phyloP scores from a whole-genome alignment of 2,329 filamentous ascomycete genomes.

The Xenoacremonium recifei region DNA sequence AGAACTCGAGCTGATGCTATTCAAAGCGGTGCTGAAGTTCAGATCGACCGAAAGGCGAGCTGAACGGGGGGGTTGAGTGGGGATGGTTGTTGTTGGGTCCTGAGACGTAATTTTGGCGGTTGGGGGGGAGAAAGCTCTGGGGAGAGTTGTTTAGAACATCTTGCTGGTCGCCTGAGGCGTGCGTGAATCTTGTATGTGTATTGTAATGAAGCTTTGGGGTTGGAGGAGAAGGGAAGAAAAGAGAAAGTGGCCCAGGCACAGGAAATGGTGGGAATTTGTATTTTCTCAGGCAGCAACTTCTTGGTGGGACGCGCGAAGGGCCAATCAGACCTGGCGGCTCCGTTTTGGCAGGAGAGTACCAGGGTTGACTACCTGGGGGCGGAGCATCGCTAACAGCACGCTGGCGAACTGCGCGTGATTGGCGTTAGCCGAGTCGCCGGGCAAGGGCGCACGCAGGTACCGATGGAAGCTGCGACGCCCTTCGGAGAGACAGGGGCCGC shows the following conservation, averaged over 20 bases:
- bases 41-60: conserved; percentile 62
- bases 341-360: conserved; percentile 11
- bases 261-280: conserved; percentile 39
- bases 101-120: conserved; percentile 55
- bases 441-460: conserved; percentile 13
- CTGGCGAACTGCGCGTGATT: neutral
- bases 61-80: conserved; percentile 46
- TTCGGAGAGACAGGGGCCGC: conserved; percentile 27
- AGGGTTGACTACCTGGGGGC: conserved; percentile 13
- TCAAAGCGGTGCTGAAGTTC: conserved; percentile 64
- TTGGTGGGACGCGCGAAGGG: conserved; percentile 5
- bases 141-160: conserved; percentile 57
- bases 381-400: conserved; percentile 21
- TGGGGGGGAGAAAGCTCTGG: conserved; percentile 35
- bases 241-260: conserved; percentile 21
- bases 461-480: conserved; percentile 13
- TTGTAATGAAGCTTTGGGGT: conserved; percentile 28
- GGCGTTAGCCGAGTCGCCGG: neutral
- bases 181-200: conserved; percentile 31
- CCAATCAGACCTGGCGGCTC: conserved; percentile 13
- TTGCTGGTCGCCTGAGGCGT: conserved; percentile 44
- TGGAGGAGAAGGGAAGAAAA: conserved; percentile 34
- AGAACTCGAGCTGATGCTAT: conserved; percentile 58
- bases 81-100: conserved; percentile 38
- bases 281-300: conserved; percentile 46